Conservation (phyloP, 306 rosid genomes). For the Rosa chinensis region DNA sequence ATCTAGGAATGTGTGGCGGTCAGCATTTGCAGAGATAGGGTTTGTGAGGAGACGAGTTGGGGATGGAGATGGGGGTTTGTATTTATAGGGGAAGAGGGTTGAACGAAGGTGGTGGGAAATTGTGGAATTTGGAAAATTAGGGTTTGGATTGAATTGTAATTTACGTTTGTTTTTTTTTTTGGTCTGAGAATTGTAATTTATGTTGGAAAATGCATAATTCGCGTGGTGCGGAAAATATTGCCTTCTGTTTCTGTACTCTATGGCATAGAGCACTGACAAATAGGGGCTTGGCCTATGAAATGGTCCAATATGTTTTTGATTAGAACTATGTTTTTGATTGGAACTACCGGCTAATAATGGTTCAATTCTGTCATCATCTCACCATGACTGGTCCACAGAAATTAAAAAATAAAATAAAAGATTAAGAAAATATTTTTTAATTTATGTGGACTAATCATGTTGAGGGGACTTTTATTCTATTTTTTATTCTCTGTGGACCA, state of each 20-base stretch:
- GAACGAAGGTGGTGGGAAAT: constrained; percentile 7
- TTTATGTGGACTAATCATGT: no score
- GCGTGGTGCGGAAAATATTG: constrained; percentile 29
- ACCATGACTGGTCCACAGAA: no score
- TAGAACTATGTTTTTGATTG: no score
- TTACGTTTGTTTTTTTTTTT: no score
- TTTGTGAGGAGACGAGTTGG: constrained; percentile 27
- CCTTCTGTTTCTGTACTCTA: not conserved
- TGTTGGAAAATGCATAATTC: constrained; percentile 15
- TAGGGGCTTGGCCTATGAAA: not conserved
- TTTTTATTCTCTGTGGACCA: no score
- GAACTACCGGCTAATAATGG: no score
- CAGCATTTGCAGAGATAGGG: constrained; percentile 22
- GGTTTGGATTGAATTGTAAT: not conserved
- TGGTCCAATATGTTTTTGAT: not conserved
- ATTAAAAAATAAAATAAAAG: no score
- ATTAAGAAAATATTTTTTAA: no score
- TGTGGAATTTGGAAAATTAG: not conserved
- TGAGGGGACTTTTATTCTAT: no score
- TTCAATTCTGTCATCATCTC: no score
- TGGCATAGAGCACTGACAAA: not conserved
- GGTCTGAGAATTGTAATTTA: not conserved
- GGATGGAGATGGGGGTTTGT: not conserved
- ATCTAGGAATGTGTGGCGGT: constrained; percentile 19
- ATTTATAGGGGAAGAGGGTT: constrained; percentile 11